Evolutionary conservation across 139 green algal species (phyloP), one percentile per base, ranked within the genome.

Genomic region (Coccomyxa sp.): DNA sequence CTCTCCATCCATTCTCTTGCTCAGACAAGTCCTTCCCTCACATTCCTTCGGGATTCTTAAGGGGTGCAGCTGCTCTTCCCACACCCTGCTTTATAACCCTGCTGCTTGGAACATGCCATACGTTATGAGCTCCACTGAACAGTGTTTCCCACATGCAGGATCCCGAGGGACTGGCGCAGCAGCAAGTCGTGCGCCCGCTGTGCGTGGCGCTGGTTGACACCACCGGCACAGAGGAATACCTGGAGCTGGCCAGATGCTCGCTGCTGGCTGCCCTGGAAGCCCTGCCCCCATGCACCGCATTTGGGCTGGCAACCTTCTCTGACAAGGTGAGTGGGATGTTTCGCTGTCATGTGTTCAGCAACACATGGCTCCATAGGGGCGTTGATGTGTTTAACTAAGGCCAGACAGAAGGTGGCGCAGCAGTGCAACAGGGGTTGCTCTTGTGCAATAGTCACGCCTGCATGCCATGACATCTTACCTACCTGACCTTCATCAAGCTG

Each of bases 201-300:
- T 90, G 88, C 36, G n/a, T 96, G 16, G 92, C 91, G 0, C 29
- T 91, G 50, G 88, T 97, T 39, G 78, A 83, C 39, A 29, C 70
- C 4, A 72, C 77, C 9, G 78, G 78, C 27, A 71, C 78, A 7
- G 84, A 89, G 54, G 93, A 96, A 29, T 92, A 87, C 39, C 55
- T 95, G 79, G 93, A 97, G 81, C 82, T 96, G 70, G 88, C 88
- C 41, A 87, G 85, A 36, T 88, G 82, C 55, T 80, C 89, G 10
- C 84, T 97, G 81, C 81, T 90, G 50, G 90, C 92, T 14, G 91
- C 89, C 10, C 79, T 97, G 70, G 93, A 97, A 73, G 93, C 89
- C 29, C 79, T 97, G 68, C 88, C 88, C 8, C 80, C 90, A 7
- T 41, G 69, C n/a, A 83, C 93, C 0, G 78, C 89, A 29, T 93